Base-by-base conservation (phyloP, 2,329 filamentous ascomycete genomes). In the Sporothrix sp. region DNA sequence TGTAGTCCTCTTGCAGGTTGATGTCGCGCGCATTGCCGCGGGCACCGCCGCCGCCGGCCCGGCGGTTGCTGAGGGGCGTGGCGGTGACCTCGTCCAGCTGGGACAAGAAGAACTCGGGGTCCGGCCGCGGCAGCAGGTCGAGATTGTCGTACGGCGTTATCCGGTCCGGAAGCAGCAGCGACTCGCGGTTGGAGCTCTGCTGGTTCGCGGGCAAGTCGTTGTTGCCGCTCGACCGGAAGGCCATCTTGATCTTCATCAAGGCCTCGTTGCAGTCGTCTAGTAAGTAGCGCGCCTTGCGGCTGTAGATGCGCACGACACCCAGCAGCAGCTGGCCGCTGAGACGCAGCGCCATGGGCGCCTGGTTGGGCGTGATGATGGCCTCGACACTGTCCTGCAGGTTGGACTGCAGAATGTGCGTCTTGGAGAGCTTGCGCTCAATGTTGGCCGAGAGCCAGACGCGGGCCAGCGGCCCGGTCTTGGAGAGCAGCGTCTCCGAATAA, bases 361-460 rank as follows among this genome's bases (percentile, higher is more conserved):
- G 88, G 57, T 85, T 87, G 44, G 88, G 87, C 53, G 87, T 87
- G 58, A 97, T 93, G 66, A 98, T 98, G 59, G 89, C 88, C 66
- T 88, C 85, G 58, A 98, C 90, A 68, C 90, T 95, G 71, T 89
- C 87, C 61, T 91, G 85, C 60, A 98, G 85, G 70, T 95, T 94
- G 53, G 90, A 91, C 65, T 95, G 88, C 57, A 98, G 68, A 59
- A 97, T 93, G 63, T 96, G 89, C 57, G 88, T 89, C 71, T 98
- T 98, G 60, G 90, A 95, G 54, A 98, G 82, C 73, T 97, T 98
- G 75, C 91, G 89, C 78, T 97, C 93, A 58, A 97, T 77, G 69
- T 97, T 98, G 72, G 93, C 89, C 28, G 93, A 95, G 55, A 97
- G 80, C 93, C 93, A 98, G 71, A 97, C 90, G 65, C 89, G 87